Percentiles rank a stretch among this genome's conserved stretches.
Evolutionary conservation across 192 early-diverging fungal genomes (phyloP).

Genomic region (Coemansia sp.): DNA sequence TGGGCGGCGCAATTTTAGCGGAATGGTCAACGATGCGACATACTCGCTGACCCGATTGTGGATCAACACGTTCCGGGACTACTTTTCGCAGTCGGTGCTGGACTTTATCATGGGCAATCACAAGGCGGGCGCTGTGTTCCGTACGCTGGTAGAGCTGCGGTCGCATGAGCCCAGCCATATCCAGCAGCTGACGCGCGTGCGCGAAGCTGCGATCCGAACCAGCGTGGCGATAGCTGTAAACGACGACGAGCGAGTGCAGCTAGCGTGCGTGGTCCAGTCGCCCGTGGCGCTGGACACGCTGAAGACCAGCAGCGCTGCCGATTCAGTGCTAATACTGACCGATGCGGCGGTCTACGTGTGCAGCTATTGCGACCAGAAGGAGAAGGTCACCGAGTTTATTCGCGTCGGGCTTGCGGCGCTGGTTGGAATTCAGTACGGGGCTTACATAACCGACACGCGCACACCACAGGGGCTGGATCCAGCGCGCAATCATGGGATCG

Average conservation of each 20-base stretch:
- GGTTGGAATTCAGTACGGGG: slow-evolving; percentile 56
- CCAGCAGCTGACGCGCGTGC: slow-evolving; percentile 13
- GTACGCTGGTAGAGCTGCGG: slow-evolving; percentile 39
- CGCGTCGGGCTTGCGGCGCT: slow-evolving; percentile 58
- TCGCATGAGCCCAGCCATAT: slow-evolving; percentile 44
- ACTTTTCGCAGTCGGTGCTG: slow-evolving; percentile 58
- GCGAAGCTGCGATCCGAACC: slow-evolving; percentile 49
- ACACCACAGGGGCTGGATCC: slow-evolving; percentile 40
- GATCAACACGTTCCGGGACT: slow-evolving; percentile 71
- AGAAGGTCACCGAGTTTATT: slow-evolving; percentile 64
- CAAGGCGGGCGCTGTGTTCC: slow-evolving; percentile 29
- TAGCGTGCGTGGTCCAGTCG: slow-evolving; percentile 63
- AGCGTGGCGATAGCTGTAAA: slow-evolving; percentile 62
- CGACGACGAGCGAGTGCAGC: slow-evolving; percentile 56
- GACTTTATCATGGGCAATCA: slow-evolving; percentile 43
- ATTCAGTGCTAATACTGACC: slow-evolving; percentile 65
- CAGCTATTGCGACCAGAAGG: slow-evolving; percentile 62
- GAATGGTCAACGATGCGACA: slow-evolving; percentile 71
- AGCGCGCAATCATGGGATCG: slow-evolving; percentile 27
- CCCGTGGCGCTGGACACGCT: slow-evolving; percentile 52
- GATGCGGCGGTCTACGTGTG: slow-evolving; percentile 65
- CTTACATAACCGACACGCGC: slow-evolving; percentile 35
- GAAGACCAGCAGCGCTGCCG: slow-evolving; percentile 49
- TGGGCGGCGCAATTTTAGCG: slow-evolving; percentile 68
- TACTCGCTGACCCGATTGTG: slow-evolving; percentile 72